These are phyloP conservation scores for Teratosphaeriaceae sp. DNA, from an alignment of 2,329 filamentous ascomycete genomes.

Conservation along the genomic window DNA sequence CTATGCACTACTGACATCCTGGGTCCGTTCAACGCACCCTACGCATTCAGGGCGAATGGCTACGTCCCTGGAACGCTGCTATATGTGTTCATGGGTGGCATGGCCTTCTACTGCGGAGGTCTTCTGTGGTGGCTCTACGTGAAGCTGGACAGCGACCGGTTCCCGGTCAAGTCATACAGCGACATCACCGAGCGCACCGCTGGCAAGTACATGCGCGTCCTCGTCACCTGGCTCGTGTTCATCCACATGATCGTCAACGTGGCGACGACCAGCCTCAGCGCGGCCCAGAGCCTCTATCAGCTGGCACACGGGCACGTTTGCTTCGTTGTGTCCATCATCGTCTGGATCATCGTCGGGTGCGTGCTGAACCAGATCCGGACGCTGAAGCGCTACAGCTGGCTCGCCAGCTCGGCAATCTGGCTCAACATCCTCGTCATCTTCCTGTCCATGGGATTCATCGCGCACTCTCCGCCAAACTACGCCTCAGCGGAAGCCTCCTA, in stretches of 20 bases:
- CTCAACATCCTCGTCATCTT: constrained; percentile 47
- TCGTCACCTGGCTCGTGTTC: constrained; percentile 10
- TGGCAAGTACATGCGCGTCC: constrained; percentile 5
- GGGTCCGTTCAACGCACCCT: constrained; percentile 28
- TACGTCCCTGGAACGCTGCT: constrained; percentile 31
- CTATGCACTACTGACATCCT: constrained; percentile 35
- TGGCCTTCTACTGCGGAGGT: constrained; percentile 25
- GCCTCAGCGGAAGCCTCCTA: constrained; percentile 13
- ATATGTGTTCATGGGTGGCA: constrained; percentile 32
- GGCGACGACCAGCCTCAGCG: constrained; percentile 6
- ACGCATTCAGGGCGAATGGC: constrained; percentile 23
- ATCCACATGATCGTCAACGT: constrained; percentile 11
- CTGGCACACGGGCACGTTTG: constrained; percentile 4
- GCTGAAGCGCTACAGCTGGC: constrained; percentile 47
- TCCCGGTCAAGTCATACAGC: constrained; percentile 36
- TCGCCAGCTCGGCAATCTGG: constrained; percentile 51
- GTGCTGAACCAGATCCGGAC: constrained; percentile 51
- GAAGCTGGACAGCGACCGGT: constrained; percentile 33
- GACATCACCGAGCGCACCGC: constrained; percentile 26
- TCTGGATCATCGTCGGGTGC: constrained; percentile 42
- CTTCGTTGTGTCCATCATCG: constrained; percentile 23
- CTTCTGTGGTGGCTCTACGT: constrained; percentile 32
- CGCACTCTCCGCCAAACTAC: constrained; percentile 46
- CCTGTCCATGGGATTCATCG: constrained; percentile 47
- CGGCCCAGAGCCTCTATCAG: constrained; percentile 4